A percentile compares a stretch with the other conserved stretches of the same genome.
phyloP scores from a whole-genome alignment of 495 filamentous ascomycete species.

The Cladorrhinum samala region DNA sequence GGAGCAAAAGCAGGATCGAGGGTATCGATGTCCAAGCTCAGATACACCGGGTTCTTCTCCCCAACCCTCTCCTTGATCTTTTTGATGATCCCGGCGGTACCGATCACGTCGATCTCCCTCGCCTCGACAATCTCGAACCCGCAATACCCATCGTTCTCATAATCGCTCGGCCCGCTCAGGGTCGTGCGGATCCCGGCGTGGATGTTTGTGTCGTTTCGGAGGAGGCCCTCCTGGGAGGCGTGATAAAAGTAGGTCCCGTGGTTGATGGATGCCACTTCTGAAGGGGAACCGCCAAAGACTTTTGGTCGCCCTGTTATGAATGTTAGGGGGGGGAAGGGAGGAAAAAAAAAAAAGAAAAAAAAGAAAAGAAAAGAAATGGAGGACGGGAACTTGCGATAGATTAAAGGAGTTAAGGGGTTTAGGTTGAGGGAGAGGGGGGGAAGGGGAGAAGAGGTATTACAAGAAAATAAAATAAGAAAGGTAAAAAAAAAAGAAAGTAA shows the following conservation, averaged over 20 bases:
- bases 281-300: conserved; percentile 52
- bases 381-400: no score
- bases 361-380: no score
- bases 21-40: conserved; percentile 74
- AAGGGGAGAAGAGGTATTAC: no score
- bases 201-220: conserved; percentile 61
- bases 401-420: no score
- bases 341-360: background rate
- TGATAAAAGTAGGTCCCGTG: conserved; percentile 87
- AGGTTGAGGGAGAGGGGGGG: no score
- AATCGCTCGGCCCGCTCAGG: conserved; percentile 66
- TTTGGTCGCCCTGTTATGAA: conserved; percentile 56
- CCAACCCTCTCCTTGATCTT: conserved; percentile 58
- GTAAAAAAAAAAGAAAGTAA: no score
- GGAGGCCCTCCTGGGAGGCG: conserved; percentile 67
- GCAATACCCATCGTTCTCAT: conserved; percentile 59
- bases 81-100: conserved; percentile 57
- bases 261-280: conserved; percentile 62
- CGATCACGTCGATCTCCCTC: conserved; percentile 66
- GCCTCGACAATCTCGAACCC: conserved; percentile 66
- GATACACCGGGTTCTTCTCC: conserved; percentile 59
- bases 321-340: conserved; percentile 21
- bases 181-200: conserved; percentile 76
- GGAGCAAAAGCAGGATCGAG: conserved; percentile 66
- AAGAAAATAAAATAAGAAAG: no score